Base-by-base conservation (phyloP, 768 basidiomycete genomes). In the Butyriboletus loyo region DNA sequence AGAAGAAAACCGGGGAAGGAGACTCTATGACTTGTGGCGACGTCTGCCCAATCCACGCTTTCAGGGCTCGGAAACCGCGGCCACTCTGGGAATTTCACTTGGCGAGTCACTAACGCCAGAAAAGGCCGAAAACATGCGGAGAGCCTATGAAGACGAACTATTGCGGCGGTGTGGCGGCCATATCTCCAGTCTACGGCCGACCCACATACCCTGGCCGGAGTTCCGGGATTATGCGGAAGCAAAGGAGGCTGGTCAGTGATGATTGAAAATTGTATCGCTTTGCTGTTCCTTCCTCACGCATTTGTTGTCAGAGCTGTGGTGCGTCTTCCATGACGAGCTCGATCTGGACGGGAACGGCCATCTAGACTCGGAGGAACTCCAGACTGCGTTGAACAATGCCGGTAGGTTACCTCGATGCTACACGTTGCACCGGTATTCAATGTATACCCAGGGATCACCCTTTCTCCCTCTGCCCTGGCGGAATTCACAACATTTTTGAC, bases 271-370 rank as follows among this genome's bases (percentile, higher is more conserved):
- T 54, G 46, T 56, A 39, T 56, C 45, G 21, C 54, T 31, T 46
- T 45, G 53, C 27, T 21, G 41, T 56, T 34, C 58, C 54, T 56
- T 45, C 35, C 56, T 68, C 53, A 58, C 43, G 14, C 40, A 48
- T 52, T 52, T 49, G 40, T 46, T 51, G 38, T 44, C 52, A 92
- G 93, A 96, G 70, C 76, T 97, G 21, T 97, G 95, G 95, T 76
- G 82, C 46, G 85, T 94, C 50, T 97, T 97, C 70, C 90, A 91
- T 58, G 79, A 92, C 64, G 89, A 94, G 61, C 79, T 97, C 44
- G 95, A 96, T 73, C 75, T 92, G 55, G 92, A 97, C 63, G 81
- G 88, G 25, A 91, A 97, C 70, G 93, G 92, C 8, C 82, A 80
- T 50, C 68, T 97, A 28, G 92, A 94, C 62, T 74, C 79, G 8